phyloP scores from a whole-genome alignment of 1,284 basidiomycete species.

The Apiotrichum gamsii region DNA sequence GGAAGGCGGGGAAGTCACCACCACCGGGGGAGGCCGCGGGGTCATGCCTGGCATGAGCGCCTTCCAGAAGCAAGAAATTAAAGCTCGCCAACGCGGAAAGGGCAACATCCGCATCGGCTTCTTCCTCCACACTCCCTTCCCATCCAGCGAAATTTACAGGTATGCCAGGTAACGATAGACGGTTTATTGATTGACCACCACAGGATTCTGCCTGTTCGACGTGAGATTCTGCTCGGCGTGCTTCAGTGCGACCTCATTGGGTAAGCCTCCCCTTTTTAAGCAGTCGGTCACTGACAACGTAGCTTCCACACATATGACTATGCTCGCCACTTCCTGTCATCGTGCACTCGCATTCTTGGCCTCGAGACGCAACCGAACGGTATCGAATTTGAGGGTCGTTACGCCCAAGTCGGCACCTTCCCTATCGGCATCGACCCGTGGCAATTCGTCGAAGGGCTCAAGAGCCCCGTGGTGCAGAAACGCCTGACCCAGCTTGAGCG shows the following conservation, averaged over 20 bases:
- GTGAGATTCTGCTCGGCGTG: conserved; percentile 91
- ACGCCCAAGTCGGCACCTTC: conserved; percentile 96
- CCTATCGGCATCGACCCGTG: conserved; percentile 96
- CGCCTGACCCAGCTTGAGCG: conserved; percentile 77
- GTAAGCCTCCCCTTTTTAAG: conserved; percentile 14
- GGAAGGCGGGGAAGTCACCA: conserved; percentile 32
- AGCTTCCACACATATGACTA: conserved; percentile 99
- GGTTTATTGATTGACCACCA: conserved; percentile 2
- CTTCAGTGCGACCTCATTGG: conserved; percentile 94
- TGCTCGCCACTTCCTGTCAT: conserved; percentile 96
- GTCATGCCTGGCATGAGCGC: conserved; percentile 30
- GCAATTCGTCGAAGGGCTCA: conserved; percentile 82
- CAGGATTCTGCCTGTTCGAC: conserved; percentile 90
- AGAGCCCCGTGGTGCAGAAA: conserved; percentile 68
- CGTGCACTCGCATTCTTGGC: conserved; percentile 91
- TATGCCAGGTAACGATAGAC: conserved; percentile 45
- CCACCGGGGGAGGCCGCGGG: conserved; percentile 10
- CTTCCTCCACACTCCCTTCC: conserved; percentile 98
- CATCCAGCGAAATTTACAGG: conserved; percentile 96
- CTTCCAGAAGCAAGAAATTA: conserved; percentile 42
- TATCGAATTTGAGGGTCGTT: conserved; percentile 88
- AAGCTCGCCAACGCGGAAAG: conserved; percentile 44
- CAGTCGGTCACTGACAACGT: not conserved
- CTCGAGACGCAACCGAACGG: conserved; percentile 98
- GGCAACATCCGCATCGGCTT: conserved; percentile 81